phyloP scores from a whole-genome alignment of 179 eudicot species.

The Silene coronaria region DNA sequence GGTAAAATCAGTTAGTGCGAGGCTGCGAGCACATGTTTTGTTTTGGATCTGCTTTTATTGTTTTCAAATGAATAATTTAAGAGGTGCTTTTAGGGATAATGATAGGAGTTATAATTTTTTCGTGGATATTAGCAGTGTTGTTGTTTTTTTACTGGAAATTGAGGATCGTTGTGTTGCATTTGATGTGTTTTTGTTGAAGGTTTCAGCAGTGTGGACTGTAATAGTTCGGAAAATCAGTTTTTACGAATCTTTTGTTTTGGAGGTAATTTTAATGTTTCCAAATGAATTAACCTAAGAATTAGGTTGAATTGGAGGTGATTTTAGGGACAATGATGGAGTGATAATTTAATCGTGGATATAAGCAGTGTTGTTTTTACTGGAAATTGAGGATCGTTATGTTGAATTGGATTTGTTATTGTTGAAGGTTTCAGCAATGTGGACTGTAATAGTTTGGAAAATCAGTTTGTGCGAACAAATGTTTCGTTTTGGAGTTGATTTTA shows the following conservation, averaged over 20 bases:
- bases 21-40: constrained; percentile 30
- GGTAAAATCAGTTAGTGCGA: constrained; percentile 14
- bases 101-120: too few relatives aligned
- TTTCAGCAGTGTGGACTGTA: constrained; percentile 11
- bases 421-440: constrained; percentile 33
- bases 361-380: too few relatives aligned
- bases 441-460: constrained; percentile 17
- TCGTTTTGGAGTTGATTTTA: constrained; percentile 39
- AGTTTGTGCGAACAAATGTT: constrained; percentile 20
- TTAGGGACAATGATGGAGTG: not conserved
- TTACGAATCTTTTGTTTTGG: constrained; percentile 13
- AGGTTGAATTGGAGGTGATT: not conserved
- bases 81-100: too few relatives aligned
- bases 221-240: too few relatives aligned
- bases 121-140: too few relatives aligned
- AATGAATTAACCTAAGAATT: constrained; percentile 1
- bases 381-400: constrained; percentile 8
- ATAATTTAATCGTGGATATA: too few relatives aligned
- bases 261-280: constrained; percentile 22
- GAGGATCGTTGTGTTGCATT: not conserved
- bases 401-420: not conserved
- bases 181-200: not conserved
- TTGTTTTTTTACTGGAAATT: too few relatives aligned
- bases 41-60: constrained; percentile 53
- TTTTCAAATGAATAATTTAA: not conserved